Conservation (phyloP, 2,329 filamentous ascomycete genomes). For the Coniochaeta sp. region DNA sequence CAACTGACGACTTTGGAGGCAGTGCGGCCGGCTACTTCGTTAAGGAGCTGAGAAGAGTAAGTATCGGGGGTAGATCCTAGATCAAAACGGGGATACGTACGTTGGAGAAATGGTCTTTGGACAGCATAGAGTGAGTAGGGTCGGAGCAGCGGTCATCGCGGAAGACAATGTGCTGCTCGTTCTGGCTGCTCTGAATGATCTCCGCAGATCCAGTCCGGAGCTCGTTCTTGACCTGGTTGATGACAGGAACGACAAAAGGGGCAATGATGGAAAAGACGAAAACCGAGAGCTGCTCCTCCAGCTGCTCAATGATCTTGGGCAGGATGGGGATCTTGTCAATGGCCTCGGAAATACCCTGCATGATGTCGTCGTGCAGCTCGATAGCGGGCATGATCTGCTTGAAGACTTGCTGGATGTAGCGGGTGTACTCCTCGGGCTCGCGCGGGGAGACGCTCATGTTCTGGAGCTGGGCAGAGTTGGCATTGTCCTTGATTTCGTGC, state of each 20-base stretch:
- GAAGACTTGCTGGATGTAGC: slow-evolving; percentile 66
- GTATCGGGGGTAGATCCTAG: too few species aligned
- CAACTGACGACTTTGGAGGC: slow-evolving; percentile 74
- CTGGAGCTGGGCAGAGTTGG: slow-evolving; percentile 67
- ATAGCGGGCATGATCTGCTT: slow-evolving; percentile 82
- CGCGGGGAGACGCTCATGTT: slow-evolving; percentile 68
- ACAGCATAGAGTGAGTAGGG: slow-evolving; percentile 91
- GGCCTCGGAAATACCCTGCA: slow-evolving; percentile 69
- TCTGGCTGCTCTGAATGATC: slow-evolving; percentile 77
- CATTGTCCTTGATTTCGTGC: slow-evolving; percentile 72
- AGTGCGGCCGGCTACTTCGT: slow-evolving; percentile 79
- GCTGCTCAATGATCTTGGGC: slow-evolving; percentile 75
- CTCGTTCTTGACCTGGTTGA: slow-evolving; percentile 80
- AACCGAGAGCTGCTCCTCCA: slow-evolving; percentile 82
- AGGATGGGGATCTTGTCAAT: slow-evolving; percentile 82
- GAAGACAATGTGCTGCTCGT: slow-evolving; percentile 84
- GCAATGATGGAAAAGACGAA: slow-evolving; percentile 91
- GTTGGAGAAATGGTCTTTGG: slow-evolving; percentile 92
- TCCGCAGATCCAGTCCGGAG: slow-evolving; percentile 79
- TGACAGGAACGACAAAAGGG: slow-evolving; percentile 79
- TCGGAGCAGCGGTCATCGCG: slow-evolving; percentile 68
- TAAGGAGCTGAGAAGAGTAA: slow-evolving; percentile 56
- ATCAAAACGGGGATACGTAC: too few species aligned
- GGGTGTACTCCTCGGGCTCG: slow-evolving; percentile 76
- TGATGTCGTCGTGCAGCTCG: slow-evolving; percentile 82